Conservation (phyloP, 306 rosid species). For the Cucumis melo region DNA sequence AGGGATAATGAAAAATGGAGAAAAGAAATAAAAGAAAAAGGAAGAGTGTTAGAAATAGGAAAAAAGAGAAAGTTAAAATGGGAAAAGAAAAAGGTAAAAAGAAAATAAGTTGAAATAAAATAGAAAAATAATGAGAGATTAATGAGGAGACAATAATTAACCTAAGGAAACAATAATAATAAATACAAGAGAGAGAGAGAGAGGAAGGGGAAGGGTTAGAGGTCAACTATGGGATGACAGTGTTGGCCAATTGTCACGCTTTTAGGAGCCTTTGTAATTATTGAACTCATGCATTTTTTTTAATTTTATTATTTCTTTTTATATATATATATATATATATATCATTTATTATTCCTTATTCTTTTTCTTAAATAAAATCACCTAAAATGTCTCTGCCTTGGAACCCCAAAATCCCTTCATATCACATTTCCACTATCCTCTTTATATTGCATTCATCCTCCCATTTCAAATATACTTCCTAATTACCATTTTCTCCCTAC, state of each 20-base stretch:
- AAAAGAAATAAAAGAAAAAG: too few species aligned
- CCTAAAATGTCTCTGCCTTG: background rate
- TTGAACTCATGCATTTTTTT: background rate
- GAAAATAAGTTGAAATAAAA: too few species aligned
- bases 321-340: too few species aligned
- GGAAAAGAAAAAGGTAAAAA: too few species aligned
- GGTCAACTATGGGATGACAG: background rate
- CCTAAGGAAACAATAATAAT: background rate
- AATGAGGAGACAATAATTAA: background rate
- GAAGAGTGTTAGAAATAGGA: too few species aligned
- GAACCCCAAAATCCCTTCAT: background rate
- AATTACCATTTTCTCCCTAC: too few species aligned
- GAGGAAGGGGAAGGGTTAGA: background rate
- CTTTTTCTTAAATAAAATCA: background rate
- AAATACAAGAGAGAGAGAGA: background rate
- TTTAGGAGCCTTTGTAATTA: conserved; percentile 3
- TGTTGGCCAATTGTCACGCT: conserved; percentile 5
- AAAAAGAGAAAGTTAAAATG: too few species aligned
- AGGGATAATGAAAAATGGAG: too few species aligned
- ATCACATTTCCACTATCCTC: background rate
- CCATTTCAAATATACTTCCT: too few species aligned
- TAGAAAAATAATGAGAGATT: background rate
- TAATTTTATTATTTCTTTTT: too few species aligned
- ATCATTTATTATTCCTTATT: background rate
- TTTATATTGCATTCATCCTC: background rate